Conservation (phyloP, 176 grass and related monocot genomes). For the Tillandsia leiboldiana region DNA sequence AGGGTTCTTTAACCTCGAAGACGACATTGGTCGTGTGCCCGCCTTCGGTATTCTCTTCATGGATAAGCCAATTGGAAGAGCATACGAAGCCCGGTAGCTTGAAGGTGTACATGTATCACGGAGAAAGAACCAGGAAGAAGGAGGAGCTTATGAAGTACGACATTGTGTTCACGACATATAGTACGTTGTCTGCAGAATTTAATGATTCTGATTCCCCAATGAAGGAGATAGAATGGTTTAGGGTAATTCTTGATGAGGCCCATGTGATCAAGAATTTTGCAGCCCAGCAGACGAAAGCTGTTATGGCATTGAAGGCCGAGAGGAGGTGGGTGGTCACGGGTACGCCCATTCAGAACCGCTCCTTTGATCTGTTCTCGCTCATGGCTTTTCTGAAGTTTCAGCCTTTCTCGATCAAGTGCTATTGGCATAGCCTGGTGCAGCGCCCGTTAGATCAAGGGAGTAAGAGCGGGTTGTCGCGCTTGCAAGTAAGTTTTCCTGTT, state of each 20-base stretch:
- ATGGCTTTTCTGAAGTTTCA: constrained; percentile 83
- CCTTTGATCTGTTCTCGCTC: constrained; percentile 66
- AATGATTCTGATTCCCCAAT: constrained; percentile 42
- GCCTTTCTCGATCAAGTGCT: constrained; percentile 76
- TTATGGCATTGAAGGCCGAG: constrained; percentile 70
- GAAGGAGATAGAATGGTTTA: constrained; percentile 69
- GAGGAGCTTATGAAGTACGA: constrained; percentile 71
- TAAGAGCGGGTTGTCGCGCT: constrained; percentile 44
- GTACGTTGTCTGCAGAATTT: constrained; percentile 57
- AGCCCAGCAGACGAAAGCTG: constrained; percentile 69
- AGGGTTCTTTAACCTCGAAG: constrained; percentile 12
- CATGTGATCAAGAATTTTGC: constrained; percentile 87
- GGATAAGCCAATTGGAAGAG: constrained; percentile 91
- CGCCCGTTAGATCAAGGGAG: constrained; percentile 44
- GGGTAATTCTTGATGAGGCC: constrained; percentile 84
- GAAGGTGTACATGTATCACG: constrained; percentile 88
- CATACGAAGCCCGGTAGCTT: constrained; percentile 49
- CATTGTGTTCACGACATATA: constrained; percentile 69
- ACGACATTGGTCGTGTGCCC: constrained; percentile 76
- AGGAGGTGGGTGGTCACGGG: constrained; percentile 88
- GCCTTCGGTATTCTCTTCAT: constrained; percentile 73
- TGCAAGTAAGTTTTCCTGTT: constrained; percentile 46
- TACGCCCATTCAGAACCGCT: constrained; percentile 89
- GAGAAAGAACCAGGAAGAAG: constrained; percentile 49
- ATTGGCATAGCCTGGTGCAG: constrained; percentile 80